Evolutionary conservation across 371 early-diverging fungal species (phyloP).

Genomic region (Mortierella sp.): DNA sequence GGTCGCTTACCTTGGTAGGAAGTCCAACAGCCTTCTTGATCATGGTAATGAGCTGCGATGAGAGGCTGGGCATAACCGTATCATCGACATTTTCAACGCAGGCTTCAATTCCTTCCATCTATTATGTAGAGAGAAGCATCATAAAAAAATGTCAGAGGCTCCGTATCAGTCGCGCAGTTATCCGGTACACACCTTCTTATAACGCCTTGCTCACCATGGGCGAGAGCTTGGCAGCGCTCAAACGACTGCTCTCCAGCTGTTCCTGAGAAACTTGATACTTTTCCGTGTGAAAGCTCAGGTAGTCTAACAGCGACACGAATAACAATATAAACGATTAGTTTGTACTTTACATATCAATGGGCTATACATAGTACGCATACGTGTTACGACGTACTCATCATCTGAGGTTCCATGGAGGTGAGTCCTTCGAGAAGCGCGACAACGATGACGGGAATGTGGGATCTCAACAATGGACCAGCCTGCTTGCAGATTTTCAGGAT

Average conservation of each 20-base stretch:
- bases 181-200: background rate
- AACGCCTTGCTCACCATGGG: constrained; percentile 67
- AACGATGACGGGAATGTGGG: constrained; percentile 80
- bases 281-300: constrained; percentile 92
- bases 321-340: background rate
- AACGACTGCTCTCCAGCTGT: constrained; percentile 84
- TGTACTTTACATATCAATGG: background rate
- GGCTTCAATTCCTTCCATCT: constrained; percentile 86
- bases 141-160: background rate
- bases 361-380: background rate
- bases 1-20: constrained; percentile 85
- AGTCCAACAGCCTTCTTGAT: constrained; percentile 90
- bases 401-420: constrained; percentile 82
- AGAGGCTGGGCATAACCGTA: constrained; percentile 71
- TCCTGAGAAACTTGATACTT: constrained; percentile 90
- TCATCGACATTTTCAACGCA: constrained; percentile 84
- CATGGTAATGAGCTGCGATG: constrained; percentile 77
- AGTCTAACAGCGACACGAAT: constrained; percentile 66
- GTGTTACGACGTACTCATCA: constrained; percentile 63
- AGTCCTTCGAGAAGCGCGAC: constrained; percentile 86
- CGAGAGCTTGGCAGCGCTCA: constrained; percentile 78
- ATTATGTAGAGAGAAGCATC: background rate
- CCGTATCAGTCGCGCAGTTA: no score
- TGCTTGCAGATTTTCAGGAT: constrained; percentile 87
- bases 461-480: constrained; percentile 78